Evolutionary conservation across 179 eudicot species (phyloP).

Genomic region (Heliamphora pulchella): DNA sequence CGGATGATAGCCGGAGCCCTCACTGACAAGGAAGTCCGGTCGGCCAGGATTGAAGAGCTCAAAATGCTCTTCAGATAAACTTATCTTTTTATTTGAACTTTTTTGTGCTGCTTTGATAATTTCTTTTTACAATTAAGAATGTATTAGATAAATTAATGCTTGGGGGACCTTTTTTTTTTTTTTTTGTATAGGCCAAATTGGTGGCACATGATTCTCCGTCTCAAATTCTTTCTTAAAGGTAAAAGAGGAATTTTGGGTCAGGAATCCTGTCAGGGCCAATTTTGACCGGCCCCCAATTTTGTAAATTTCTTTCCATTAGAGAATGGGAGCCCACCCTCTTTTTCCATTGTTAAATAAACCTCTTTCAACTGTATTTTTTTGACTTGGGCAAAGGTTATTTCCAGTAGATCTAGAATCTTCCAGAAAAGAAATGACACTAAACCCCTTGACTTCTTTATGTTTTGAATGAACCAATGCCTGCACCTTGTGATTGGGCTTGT

Average conservation of each 20-base stretch:
- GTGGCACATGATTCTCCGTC: not conserved
- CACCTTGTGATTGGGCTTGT: not conserved
- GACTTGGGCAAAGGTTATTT: not conserved
- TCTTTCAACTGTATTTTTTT: not conserved
- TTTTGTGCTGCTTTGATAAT: not conserved
- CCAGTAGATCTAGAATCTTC: not conserved
- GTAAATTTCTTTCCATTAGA: too few relatives aligned
- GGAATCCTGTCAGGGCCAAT: too few relatives aligned
- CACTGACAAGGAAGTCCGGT: constrained; percentile 59
- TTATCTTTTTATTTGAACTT: not conserved
- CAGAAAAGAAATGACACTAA: not conserved
- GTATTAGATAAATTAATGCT: not conserved
- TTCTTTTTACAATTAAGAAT: not conserved
- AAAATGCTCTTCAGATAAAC: constrained; percentile 60
- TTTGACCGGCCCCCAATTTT: not conserved
- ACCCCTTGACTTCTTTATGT: not conserved
- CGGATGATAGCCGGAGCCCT: constrained; percentile 65
- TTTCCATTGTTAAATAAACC: not conserved
- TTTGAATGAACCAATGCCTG: not conserved
- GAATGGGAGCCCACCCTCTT: not conserved
- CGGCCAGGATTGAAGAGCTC: constrained; percentile 57
- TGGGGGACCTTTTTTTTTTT: too few relatives aligned
- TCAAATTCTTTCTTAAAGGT: not conserved
- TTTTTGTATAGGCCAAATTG: too few relatives aligned
- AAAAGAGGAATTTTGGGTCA: not conserved